These are phyloP conservation scores for Ustilago shanxiensis DNA, from an alignment of 1,284 basidiomycete genomes.

Conservation along the genomic window DNA sequence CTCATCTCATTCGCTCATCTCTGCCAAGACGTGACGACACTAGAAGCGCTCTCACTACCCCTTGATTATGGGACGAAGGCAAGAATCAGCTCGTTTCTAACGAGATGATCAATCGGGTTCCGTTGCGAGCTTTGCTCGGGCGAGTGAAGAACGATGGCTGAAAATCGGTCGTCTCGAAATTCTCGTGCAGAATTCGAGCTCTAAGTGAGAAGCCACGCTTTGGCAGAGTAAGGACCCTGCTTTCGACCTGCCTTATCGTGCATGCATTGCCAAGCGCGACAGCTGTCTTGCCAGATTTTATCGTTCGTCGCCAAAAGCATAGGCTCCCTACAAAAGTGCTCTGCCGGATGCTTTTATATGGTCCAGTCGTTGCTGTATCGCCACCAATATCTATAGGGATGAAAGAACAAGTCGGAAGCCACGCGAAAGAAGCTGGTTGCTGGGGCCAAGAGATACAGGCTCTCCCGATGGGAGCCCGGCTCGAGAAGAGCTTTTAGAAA, in stretches of 20 bases:
- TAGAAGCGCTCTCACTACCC: not conserved
- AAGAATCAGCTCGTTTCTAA: not conserved
- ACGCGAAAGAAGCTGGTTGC: not conserved
- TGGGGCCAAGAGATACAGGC: not conserved
- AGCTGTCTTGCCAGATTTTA: not conserved
- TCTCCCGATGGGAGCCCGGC: slow-evolving; percentile 1
- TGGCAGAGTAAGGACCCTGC: slow-evolving; percentile 14
- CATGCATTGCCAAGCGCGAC: slow-evolving; percentile 6
- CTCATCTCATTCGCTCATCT: not conserved
- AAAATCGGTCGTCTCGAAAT: not conserved
- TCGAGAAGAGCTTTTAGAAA: too few species aligned
- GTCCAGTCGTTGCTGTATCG: not conserved
- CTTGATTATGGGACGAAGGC: too few species aligned
- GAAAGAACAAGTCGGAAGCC: not conserved
- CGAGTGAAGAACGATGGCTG: not conserved
- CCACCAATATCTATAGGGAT: not conserved
- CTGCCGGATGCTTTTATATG: not conserved
- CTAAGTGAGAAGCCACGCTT: slow-evolving; percentile 1
- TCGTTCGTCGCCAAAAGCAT: not conserved
- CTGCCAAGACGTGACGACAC: not conserved
- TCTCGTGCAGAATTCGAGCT: slow-evolving; percentile 1
- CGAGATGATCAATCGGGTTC: not conserved
- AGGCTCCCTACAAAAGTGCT: not conserved
- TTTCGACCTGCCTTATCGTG: slow-evolving; percentile 17
- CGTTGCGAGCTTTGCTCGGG: not conserved